A percentile compares a stretch with the other conserved stretches of the same genome.
phyloP scores from a whole-genome alignment of 176 grass and related monocot species.

The Dactylis glomerata region DNA sequence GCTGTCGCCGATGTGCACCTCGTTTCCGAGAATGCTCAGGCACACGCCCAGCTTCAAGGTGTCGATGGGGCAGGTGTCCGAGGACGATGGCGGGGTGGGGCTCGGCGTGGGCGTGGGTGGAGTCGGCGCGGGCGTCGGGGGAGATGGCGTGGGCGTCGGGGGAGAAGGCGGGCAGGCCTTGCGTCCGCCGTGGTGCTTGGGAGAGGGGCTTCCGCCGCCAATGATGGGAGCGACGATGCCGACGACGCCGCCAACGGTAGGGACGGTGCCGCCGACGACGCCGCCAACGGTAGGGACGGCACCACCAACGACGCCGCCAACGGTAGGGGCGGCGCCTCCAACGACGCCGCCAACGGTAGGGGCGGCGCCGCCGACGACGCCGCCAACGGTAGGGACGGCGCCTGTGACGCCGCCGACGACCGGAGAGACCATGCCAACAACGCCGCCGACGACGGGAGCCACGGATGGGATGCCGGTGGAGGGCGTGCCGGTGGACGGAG shows the following conservation, averaged over 20 bases:
- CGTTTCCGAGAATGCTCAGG: constrained; percentile 47
- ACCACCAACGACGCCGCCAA: background rate
- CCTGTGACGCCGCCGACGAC: background rate
- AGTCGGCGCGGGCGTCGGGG: constrained; percentile 19
- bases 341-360: background rate
- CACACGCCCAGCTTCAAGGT: constrained; percentile 60
- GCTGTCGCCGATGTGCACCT: constrained; percentile 51
- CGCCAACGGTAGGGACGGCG: background rate
- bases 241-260: background rate
- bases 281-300: background rate
- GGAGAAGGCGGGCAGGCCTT: constrained; percentile 43
- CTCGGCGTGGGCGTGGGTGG: constrained; percentile 9
- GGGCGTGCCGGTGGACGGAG: background rate
- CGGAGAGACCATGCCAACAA: background rate
- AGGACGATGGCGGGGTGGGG: constrained; percentile 15
- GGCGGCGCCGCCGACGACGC: background rate
- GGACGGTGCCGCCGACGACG: background rate
- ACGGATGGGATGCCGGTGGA: background rate
- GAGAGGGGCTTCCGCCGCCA: constrained; percentile 14
- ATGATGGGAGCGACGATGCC: background rate
- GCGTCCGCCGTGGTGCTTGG: constrained; percentile 22
- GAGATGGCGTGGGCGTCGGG: constrained; percentile 1
- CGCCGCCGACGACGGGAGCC: background rate
- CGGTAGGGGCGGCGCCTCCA: background rate
- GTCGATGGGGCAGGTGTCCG: constrained; percentile 58